Base-by-base conservation (phyloP, 1,284 basidiomycete species). In the Neolentinus lepideus region DNA sequence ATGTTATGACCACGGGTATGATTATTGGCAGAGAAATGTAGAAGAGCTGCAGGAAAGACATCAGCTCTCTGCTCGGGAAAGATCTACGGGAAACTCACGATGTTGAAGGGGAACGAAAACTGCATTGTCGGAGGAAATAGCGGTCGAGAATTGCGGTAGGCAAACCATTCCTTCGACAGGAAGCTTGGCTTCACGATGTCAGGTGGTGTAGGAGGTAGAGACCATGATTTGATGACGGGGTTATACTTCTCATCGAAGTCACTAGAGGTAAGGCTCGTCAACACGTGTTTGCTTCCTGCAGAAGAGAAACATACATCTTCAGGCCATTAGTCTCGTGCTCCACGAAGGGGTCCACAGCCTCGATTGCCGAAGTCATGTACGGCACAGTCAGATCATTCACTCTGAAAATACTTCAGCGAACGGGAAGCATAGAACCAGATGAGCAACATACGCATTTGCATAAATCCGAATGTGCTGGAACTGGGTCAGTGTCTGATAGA, bases 321-420 rank as follows among this genome's bases (percentile, higher is more conserved):
- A 93, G 68, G 1, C 85, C 86, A 57, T 76, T 85, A 1, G 70
- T 71, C 24, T 74, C 68, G 61, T 83, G 75, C 21, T 83, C 75
- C 10, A 73, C 71, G 66, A 93, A 93, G 0, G 83, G 80, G 67
- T 95, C 90, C 57, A 77, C 67, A 0, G 74, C 66, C 57, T 90
- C 87, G 47, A 93, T 88, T 3, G 84, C 82, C 1, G 89, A 82
- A 1, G 90, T 90, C 8, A 88, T 73, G 62, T 90, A 95, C 1
- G 92, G 90, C 0, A 95, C 93, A 1, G 92, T 92, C 8, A 75
- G 58, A 64, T 94, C 92, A 61, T 90, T 84, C 35, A 92, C 71
- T 1, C 81, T 81, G 58, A 19, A 57, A 21, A 27, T 54, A 3
- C n/a, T 10, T n/a, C 51, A 12, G 43, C 35, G 9, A 31, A 47